Conservation (phyloP, 495 filamentous ascomycete genomes). For the Cladorrhinum samala region DNA sequence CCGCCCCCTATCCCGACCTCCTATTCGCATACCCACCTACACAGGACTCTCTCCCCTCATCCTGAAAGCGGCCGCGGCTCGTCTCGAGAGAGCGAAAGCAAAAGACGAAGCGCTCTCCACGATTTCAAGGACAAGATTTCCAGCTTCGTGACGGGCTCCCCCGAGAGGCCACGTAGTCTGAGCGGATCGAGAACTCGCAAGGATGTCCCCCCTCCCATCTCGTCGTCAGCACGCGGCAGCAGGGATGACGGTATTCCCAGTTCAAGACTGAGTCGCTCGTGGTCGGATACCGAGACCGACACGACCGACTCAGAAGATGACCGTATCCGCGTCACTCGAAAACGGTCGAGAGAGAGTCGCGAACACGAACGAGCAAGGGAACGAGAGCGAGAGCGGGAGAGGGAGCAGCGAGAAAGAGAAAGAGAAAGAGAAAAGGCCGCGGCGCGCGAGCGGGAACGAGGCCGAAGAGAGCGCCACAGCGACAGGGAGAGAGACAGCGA, state of each 20-base stretch:
- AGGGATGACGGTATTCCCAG: constrained; percentile 10
- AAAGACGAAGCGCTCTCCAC: constrained; percentile 13
- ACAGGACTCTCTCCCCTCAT: background rate
- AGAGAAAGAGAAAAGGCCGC: constrained; percentile 16
- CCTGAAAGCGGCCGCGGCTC: background rate
- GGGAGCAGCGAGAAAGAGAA: constrained; percentile 20
- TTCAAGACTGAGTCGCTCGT: constrained; percentile 17
- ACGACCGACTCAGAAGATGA: constrained; percentile 19
- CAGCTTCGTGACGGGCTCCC: constrained; percentile 14
- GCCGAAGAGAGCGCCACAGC: constrained; percentile 12
- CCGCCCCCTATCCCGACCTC: constrained; percentile 13
- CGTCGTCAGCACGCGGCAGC: constrained; percentile 2
- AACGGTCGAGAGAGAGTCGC: constrained; percentile 8
- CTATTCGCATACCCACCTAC: background rate
- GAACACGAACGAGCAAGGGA: constrained; percentile 13
- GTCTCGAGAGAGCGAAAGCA: constrained; percentile 9
- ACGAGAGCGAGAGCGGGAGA: constrained; percentile 13
- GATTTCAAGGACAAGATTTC: constrained; percentile 22
- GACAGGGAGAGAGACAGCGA: constrained; percentile 18
- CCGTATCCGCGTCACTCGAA: constrained; percentile 2
- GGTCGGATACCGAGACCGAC: constrained; percentile 20
- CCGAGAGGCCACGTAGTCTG: constrained; percentile 18
- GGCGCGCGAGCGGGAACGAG: constrained; percentile 18
- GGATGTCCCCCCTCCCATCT: too few relatives aligned
- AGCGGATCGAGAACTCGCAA: constrained; percentile 19